Base-by-base conservation (phyloP, 176 grass and related monocot genomes). In the Elymus sibiricus region DNA sequence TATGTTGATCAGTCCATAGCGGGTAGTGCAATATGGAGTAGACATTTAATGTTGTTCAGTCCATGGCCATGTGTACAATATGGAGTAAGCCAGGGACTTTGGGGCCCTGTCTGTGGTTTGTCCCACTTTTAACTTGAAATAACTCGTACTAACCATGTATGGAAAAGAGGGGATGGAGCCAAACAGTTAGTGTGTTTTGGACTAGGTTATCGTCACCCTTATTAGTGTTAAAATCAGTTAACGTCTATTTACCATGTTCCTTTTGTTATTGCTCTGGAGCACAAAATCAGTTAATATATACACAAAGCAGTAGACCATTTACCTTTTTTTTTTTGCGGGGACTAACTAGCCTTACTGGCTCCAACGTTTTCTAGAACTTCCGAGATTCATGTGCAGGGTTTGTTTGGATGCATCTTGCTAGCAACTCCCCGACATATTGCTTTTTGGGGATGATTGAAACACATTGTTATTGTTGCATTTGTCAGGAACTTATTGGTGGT, bases 51-150 rank as follows among this genome's bases (percentile, higher is more conserved):
- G 29, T 29, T 29, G 29, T 1, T 29, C 29, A 29, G 29, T 29
- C 29, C 29, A 29, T 29, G 2, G 29, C 29, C 29, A 29, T 29
- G 29, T 1, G 15, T 76, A 81, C 77, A 76, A 38, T 25, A 68
- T 82, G n/a, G 19, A 21, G 10, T 86, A 78, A 14, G 24, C 9
- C 19, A 71, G 37, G 82, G 62, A 77, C 35, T 55, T 9, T 0
- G 19, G 17, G 31, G 42, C 64, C 25, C 40, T 78, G 56, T 16
- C 42, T 77, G 65, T 83, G 35, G 2, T 58, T 88, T 44, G 12
- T 82, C 19, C 34, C 32, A 78, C 16, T 27, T 79, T 60, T 1
- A 70, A 49, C 77, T 86, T 85, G 69, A 29, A 15, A 60, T 78
- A 71, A 49, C 7, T 71, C 16, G 64, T 39, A 4, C 27, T 78